Evolutionary conservation across 169 alveolate species (phyloP), one percentile per base, ranked within the genome.

Genomic region (Plasmodium coatneyi): DNA sequence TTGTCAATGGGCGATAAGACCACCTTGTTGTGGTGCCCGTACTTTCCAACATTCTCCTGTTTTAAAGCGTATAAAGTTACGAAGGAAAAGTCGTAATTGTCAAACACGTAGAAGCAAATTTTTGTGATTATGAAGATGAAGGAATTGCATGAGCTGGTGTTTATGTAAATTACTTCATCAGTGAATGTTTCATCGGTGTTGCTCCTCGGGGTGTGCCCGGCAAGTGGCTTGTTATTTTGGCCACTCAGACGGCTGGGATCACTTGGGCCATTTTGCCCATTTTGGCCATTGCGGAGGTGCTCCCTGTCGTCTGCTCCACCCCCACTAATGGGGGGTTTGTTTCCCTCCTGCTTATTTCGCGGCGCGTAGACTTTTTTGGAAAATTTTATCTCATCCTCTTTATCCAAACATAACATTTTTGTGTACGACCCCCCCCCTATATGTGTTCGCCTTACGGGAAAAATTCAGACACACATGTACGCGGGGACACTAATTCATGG

Each of bases 361-460:
- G 43, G 79, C 41, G 74, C 32, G 76, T 71, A 41, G 60, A 9
- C 39, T 71, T 71, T 91, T 91, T 82, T 80, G 56, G 14, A 80
- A 71, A 91, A 80, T 43, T 91, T 91, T 80, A 91, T 54, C 54
- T 91, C 92, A 82, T 91, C 95, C 82, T 91, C 95, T 91, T 81
- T 91, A 91, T 78, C 95, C 25, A 81, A 91, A 52, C 95, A 91
- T 81, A 91, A 41, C 95, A 91, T 91, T 91, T 82, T 91, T 32
- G 76, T 25, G 30, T 66, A 66, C 10, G 36, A 5, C 76, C 36
- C 41, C 80, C 80, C 76, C 52, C 52, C 41, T 30, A 34, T 39
- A 46, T 39, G 41, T 54, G 28, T 78, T 36, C 4, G 16, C 52
- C 9, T 56, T 52, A 36, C 36, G 1, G 49, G 22, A 76, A n/a